Percentiles rank a stretch among this genome's conserved stretches.
Conservation (phyloP, 2,329 filamentous ascomycete species). For the Cladosporium oxysporum region DNA sequence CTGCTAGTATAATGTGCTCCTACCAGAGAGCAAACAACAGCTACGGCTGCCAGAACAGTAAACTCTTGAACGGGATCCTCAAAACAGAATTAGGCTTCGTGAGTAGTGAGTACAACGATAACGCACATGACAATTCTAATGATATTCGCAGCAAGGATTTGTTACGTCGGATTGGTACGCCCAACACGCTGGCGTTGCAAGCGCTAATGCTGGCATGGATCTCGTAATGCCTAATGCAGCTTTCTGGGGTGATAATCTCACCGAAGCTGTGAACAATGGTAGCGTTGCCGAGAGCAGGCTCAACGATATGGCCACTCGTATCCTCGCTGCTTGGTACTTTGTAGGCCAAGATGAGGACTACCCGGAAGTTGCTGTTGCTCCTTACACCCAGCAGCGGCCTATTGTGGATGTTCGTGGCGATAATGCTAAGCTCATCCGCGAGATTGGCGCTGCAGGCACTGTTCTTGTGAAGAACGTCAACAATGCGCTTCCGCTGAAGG, state of each 20-base stretch:
- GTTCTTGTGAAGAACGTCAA: constrained; percentile 66
- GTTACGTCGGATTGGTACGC: constrained; percentile 67
- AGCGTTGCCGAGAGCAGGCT: constrained; percentile 57
- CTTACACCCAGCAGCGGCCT: constrained; percentile 25
- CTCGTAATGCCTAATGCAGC: constrained; percentile 62
- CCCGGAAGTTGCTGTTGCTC: constrained; percentile 26
- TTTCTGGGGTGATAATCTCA: constrained; percentile 38
- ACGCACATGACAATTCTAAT: background rate
- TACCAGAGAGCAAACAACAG: constrained; percentile 61
- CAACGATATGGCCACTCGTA: constrained; percentile 58
- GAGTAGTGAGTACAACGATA: background rate
- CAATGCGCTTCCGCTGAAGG: constrained; percentile 54
- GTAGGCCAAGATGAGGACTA: constrained; percentile 55
- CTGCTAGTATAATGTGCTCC: constrained; percentile 32
- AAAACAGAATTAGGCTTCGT: constrained; percentile 70
- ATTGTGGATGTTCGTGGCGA: constrained; percentile 62
- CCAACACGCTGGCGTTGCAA: constrained; percentile 60
- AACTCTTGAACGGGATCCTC: constrained; percentile 65
- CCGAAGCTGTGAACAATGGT: constrained; percentile 56
- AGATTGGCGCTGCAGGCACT: constrained; percentile 57
- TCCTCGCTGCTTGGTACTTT: constrained; percentile 56
- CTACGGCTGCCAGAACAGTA: constrained; percentile 62
- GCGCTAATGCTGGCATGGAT: constrained; percentile 62
- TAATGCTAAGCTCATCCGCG: constrained; percentile 53
- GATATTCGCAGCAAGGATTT: constrained; percentile 55